Evolutionary conservation across 106 monocot genomes (phyloP).

Genomic region (Dioscorea alata): DNA sequence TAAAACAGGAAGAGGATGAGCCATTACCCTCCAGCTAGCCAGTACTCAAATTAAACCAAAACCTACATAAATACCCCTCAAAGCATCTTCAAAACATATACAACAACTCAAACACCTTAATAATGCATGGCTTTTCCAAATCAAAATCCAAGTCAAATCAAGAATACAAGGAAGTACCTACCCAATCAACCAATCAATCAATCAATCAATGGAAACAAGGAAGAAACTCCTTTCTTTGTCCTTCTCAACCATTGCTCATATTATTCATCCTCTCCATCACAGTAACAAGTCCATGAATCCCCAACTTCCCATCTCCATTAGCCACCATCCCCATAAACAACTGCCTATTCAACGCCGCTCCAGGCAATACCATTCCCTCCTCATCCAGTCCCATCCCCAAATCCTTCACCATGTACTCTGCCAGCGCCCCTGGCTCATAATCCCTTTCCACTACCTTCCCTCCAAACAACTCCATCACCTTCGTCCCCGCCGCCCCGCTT

Average conservation of each 20-base stretch:
- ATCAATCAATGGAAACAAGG: no score
- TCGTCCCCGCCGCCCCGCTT: constrained; percentile 29
- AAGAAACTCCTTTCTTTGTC: no score
- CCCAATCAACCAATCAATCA: no score
- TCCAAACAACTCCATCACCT: constrained; percentile 40
- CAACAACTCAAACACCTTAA: no score
- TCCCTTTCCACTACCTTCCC: constrained; percentile 34
- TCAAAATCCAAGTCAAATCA: no score
- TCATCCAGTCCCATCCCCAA: constrained; percentile 40
- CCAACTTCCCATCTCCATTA: constrained; percentile 39
- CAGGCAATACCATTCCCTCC: constrained; percentile 27
- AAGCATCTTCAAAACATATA: no score
- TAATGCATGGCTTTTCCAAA: no score
- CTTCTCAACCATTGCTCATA: not conserved
- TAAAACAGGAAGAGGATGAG: no score
- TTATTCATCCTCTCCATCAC: constrained; percentile 38
- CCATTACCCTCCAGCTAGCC: no score
- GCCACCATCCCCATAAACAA: constrained; percentile 43
- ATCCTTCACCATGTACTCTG: constrained; percentile 53
- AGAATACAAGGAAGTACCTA: no score
- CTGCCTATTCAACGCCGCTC: constrained; percentile 32
- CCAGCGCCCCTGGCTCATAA: constrained; percentile 27
- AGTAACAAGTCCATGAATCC: constrained; percentile 38
- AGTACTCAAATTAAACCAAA: no score
- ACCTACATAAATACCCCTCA: no score